Evolutionary conservation across 805 yeast genomes (phyloP).

Genomic region (Pachysolen tannophilus): DNA sequence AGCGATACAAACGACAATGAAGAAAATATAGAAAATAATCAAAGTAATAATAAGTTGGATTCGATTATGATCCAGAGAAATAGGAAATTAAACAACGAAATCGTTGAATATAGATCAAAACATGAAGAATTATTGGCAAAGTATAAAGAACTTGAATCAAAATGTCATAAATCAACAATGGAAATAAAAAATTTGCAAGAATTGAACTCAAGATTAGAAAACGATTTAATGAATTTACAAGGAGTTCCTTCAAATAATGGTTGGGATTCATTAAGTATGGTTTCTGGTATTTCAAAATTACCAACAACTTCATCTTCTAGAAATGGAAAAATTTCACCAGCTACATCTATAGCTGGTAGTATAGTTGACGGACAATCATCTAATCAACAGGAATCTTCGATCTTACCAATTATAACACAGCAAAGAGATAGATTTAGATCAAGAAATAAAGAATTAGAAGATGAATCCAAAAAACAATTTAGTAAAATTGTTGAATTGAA

Average conservation of each 20-base stretch:
- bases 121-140: slow-evolving; percentile 37
- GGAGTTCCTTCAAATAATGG: slow-evolving; percentile 25
- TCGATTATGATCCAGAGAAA: slow-evolving; percentile 62
- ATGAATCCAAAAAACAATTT: slow-evolving; percentile 58
- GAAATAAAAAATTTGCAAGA: slow-evolving; percentile 34
- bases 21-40: slow-evolving; percentile 21
- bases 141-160: slow-evolving; percentile 30
- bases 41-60: slow-evolving; percentile 31
- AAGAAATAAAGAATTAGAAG: slow-evolving; percentile 78
- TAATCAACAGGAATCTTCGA: slow-evolving; percentile 35
- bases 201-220: slow-evolving; percentile 59
- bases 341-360: slow-evolving; percentile 43
- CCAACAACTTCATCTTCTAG: slow-evolving; percentile 22
- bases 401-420: slow-evolving; percentile 82
- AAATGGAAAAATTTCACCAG: slow-evolving; percentile 37
- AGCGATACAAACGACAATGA: slow-evolving; percentile 21
- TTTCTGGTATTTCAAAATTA: slow-evolving; percentile 47
- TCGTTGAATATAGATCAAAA: slow-evolving; percentile 57
- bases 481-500: slow-evolving; percentile 50
- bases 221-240: slow-evolving; percentile 58
- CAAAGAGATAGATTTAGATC: slow-evolving; percentile 90
- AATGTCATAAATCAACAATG: slow-evolving; percentile 23
- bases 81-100: slow-evolving; percentile 61
- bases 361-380: slow-evolving; percentile 6
- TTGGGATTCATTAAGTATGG: slow-evolving; percentile 58